These are phyloP conservation scores for Nothopassalora personata DNA, from an alignment of 2,329 filamentous ascomycete species.

Conservation along the genomic window DNA sequence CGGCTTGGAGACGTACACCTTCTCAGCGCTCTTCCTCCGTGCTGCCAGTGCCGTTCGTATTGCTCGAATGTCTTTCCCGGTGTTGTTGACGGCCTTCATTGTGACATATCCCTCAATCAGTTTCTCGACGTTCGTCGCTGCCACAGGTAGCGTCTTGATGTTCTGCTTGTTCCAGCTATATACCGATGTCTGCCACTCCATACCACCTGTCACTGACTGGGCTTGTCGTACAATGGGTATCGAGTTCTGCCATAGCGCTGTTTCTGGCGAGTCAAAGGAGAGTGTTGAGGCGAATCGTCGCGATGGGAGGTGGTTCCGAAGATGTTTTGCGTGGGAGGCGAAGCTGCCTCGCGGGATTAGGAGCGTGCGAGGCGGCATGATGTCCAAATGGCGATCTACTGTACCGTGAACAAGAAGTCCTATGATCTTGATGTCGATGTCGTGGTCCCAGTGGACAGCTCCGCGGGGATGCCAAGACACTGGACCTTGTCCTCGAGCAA, in stretches of 20 bases:
- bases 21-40: conserved; percentile 20
- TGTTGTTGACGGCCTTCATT: conserved; percentile 18
- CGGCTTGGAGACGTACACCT: conserved; percentile 22
- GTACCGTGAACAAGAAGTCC: too few species aligned
- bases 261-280: neutral
- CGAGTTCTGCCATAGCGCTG: conserved; percentile 16
- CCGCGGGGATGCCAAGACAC: too few species aligned
- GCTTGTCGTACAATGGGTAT: conserved; percentile 10
- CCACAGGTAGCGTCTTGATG: conserved; percentile 20
- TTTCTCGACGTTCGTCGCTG: conserved; percentile 20
- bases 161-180: conserved; percentile 26
- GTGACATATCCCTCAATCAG: conserved; percentile 23
- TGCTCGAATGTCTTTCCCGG: conserved; percentile 16
- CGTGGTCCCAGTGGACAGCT: too few species aligned
- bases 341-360: conserved; percentile 10
- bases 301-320: conserved; percentile 3
- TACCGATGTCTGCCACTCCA: conserved; percentile 27
- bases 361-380: conserved; percentile 12
- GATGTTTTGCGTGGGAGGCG: conserved; percentile 11
- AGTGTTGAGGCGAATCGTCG: conserved; percentile 5
- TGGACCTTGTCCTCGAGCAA: too few species aligned
- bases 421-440: too few species aligned
- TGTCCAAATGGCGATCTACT: neutral
- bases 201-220: conserved; percentile 19
- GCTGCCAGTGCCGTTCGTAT: conserved; percentile 18